A percentile compares a stretch with the other conserved stretches of the same genome.
Evolutionary conservation across 2,329 filamentous ascomycete species (phyloP).

Genomic region (Teratosphaeria gauchensis): DNA sequence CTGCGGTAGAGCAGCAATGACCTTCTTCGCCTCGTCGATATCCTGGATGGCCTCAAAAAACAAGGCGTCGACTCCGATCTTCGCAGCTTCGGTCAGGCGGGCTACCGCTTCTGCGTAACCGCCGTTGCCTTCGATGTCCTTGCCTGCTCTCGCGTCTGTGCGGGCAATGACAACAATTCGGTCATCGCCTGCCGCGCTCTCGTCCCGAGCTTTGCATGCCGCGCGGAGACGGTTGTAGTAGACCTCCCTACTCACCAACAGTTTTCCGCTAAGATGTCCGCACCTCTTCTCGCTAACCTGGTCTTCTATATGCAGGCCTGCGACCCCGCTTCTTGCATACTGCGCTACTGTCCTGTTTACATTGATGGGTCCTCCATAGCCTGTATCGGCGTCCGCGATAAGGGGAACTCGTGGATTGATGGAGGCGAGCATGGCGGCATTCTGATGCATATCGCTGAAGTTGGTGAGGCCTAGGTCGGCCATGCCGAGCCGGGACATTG

Average conservation of each 20-base stretch:
- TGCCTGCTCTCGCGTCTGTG: conserved; percentile 49
- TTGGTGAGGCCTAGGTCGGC: conserved; percentile 55
- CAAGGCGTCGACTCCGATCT: conserved; percentile 49
- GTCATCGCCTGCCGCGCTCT: conserved; percentile 37
- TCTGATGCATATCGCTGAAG: conserved; percentile 52
- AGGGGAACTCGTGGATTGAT: conserved; percentile 47
- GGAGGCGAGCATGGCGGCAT: conserved; percentile 56
- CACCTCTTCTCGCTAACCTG: conserved; percentile 55
- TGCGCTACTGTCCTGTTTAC: conserved; percentile 17
- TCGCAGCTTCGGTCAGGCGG: conserved; percentile 42
- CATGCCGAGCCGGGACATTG: conserved; percentile 51
- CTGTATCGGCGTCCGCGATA: conserved; percentile 53
- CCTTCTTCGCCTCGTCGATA: conserved; percentile 41
- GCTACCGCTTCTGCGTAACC: conserved; percentile 49
- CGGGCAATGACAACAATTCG: conserved; percentile 55
- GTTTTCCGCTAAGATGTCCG: conserved; percentile 54
- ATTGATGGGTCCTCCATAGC: conserved; percentile 40
- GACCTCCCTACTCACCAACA: conserved; percentile 43
- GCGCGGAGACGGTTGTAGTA: conserved; percentile 50
- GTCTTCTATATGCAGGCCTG: conserved; percentile 54
- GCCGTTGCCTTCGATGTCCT: conserved; percentile 24
- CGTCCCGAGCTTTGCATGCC: conserved; percentile 41
- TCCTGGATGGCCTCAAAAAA: conserved; percentile 51
- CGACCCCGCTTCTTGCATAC: conserved; percentile 41
- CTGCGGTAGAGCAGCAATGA: conserved; percentile 36